Evolutionary conservation across 1,284 basidiomycete genomes (phyloP), one percentile per base, ranked within the genome.

Genomic region (Papiliotrema fonsecae): DNA sequence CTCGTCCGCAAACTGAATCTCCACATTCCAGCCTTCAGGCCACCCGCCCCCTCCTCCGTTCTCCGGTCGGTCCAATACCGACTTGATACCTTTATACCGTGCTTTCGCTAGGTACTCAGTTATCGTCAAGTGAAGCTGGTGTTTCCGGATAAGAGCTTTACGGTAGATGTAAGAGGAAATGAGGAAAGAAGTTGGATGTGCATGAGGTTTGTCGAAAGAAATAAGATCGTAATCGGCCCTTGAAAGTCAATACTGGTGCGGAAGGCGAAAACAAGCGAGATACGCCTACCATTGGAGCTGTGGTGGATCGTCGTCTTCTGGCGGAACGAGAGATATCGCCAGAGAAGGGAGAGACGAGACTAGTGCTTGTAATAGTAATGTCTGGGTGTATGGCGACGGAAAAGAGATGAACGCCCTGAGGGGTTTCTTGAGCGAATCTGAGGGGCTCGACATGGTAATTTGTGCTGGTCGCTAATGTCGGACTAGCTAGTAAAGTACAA

Each of bases 71-170:
- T 31, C 72, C 26, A 91, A 75, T 43, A 36, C 83, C 46, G 49
- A 54, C 6, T 43, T 19, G 1, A 54, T 47, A 10, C 57, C 56
- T 1, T 72, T 54, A 51, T 72, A 64, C 9, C 43, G 78, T 52
- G 83, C 78, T 73, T 97, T 96, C 39, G 78, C 82, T 45, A 85
- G 65, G 70, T 88, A 90, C 30, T 82, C 80, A 19, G 81, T 81
- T 18, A 94, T 79, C 39, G 83, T 85, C 31, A 82, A 80, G 22
- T 92, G 85, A 2, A 98, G 79, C 69, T 87, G 92, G 66, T 97
- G 92, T 70, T 98, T 98, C 49, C 96, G 82, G 58, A 97, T 98
- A 38, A 98, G 79, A 24, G 87, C 86, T 69, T 97, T 94, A 46
- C 92, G 82, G 67, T 96, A 92, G 14, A 84, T 84, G 66, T 94